A percentile compares a stretch with the other conserved stretches of the same genome.
phyloP scores from a whole-genome alignment of 2,329 filamentous ascomycete genomes.

The Cladosporium halotolerans region DNA sequence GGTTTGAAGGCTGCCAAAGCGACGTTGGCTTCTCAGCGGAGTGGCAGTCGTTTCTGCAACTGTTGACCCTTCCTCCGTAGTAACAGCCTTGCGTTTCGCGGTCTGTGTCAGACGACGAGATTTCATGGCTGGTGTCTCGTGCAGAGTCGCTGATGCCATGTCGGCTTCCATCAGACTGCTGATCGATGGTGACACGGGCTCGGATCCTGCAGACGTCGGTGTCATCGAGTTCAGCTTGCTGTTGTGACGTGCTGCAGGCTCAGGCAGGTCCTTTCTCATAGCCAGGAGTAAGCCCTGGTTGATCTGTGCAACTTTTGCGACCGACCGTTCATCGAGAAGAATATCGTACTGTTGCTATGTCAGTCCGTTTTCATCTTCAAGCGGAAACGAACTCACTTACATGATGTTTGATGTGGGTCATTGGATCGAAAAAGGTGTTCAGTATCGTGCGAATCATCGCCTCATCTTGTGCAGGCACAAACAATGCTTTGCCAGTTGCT shows the following conservation, averaged over 20 bases:
- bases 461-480: slow-evolving; percentile 17
- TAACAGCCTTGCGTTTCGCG: background rate
- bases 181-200: no score
- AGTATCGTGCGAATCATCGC: slow-evolving; percentile 21
- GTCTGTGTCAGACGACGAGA: background rate
- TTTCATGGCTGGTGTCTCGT: background rate
- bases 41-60: background rate
- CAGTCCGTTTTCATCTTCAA: background rate
- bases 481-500: slow-evolving; percentile 16
- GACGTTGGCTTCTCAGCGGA: background rate
- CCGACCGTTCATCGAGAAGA: slow-evolving; percentile 31
- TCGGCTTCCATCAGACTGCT: no score
- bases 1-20: background rate
- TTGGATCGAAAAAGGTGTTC: slow-evolving; percentile 23
- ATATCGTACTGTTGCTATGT: slow-evolving; percentile 36
- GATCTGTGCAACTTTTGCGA: slow-evolving; percentile 19
- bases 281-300: background rate
- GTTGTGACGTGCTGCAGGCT: background rate
- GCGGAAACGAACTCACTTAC: background rate
- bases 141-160: background rate
- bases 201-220: no score
- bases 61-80: background rate
- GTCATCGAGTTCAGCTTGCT: no score
- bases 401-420: slow-evolving; percentile 8
- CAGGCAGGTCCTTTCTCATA: background rate